Percentiles rank a stretch among this genome's conserved stretches.
These are phyloP conservation scores for Blastobotrys ciferrii DNA, from an alignment of 1,139 yeast genomes.

Conservation along the genomic window DNA sequence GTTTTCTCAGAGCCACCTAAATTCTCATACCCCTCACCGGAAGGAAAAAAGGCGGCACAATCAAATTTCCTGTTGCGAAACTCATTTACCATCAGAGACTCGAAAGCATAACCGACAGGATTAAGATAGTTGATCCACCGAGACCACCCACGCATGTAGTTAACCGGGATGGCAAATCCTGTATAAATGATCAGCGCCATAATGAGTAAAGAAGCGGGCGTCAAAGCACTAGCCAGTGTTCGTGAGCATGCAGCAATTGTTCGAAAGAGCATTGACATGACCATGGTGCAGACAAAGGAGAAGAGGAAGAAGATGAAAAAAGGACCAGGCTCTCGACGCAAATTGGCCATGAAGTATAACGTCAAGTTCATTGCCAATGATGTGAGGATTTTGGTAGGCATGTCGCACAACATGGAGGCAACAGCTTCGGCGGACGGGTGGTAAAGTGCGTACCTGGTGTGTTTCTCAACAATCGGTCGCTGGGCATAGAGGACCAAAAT, in stretches of 20 bases:
- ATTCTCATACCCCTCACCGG: slow-evolving; percentile 47
- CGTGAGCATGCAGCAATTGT: slow-evolving; percentile 64
- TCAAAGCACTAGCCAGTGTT: slow-evolving; percentile 64
- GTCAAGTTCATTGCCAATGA: slow-evolving; percentile 59
- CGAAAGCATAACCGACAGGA: slow-evolving; percentile 69
- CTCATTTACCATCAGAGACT: slow-evolving; percentile 65
- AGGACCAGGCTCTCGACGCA: slow-evolving; percentile 62
- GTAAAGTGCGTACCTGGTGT: slow-evolving; percentile 68
- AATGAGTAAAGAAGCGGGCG: slow-evolving; percentile 65
- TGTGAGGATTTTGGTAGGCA: slow-evolving; percentile 60
- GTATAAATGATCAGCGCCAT: slow-evolving; percentile 64
- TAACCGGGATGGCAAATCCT: slow-evolving; percentile 72
- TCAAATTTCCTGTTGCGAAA: slow-evolving; percentile 46
- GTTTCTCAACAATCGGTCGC: slow-evolving; percentile 77
- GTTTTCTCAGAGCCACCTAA: slow-evolving; percentile 44
- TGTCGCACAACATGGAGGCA: slow-evolving; percentile 64
- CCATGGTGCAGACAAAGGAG: slow-evolving; percentile 52
- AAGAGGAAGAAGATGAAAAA: slow-evolving; percentile 66
- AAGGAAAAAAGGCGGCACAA: slow-evolving; percentile 52
- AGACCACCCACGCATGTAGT: slow-evolving; percentile 72
- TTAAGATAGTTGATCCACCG: slow-evolving; percentile 75
- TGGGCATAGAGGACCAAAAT: slow-evolving; percentile 67
- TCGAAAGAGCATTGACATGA: slow-evolving; percentile 72
- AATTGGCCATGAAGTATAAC: slow-evolving; percentile 64
- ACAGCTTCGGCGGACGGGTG: slow-evolving; percentile 78